Evolutionary conservation across 495 filamentous ascomycete species (phyloP).

Genomic region (Neurospora terricola): DNA sequence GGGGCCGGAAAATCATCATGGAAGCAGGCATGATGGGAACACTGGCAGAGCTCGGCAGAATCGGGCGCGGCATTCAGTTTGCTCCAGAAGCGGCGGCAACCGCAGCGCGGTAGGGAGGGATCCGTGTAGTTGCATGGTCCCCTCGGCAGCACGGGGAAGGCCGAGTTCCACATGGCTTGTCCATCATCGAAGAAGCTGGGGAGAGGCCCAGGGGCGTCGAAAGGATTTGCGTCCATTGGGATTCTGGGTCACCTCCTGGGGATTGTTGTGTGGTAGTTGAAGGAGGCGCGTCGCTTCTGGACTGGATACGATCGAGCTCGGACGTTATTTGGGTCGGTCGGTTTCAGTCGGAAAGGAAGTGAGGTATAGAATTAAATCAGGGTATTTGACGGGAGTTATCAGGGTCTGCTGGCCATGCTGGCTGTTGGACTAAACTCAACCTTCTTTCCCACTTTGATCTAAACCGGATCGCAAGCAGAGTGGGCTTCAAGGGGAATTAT

Average conservation of each 20-base stretch:
- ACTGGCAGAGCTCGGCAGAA: constrained; percentile 51
- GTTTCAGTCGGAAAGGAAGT: neutral
- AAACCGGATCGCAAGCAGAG: no score
- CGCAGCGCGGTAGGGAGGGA: constrained; percentile 43
- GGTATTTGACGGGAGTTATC: no score
- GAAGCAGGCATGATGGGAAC: constrained; percentile 63
- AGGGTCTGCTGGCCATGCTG: no score
- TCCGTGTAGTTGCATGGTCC: constrained; percentile 58
- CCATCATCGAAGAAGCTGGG: constrained; percentile 33
- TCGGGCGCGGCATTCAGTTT: constrained; percentile 19
- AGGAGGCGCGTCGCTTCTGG: neutral
- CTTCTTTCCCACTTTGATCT: no score
- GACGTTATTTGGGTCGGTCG: neutral
- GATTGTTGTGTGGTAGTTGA: constrained; percentile 3
- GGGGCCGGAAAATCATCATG: constrained; percentile 40
- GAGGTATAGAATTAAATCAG: no score
- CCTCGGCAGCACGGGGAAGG: constrained; percentile 30
- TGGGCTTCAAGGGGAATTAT: no score
- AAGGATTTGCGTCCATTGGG: constrained; percentile 41
- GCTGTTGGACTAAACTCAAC: no score
- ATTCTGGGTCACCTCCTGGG: constrained; percentile 13
- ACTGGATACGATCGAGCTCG: neutral
- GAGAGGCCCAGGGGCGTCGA: constrained; percentile 29
- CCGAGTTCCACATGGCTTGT: constrained; percentile 15
- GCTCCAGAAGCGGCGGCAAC: constrained; percentile 59